These are phyloP conservation scores for Wallacemonas rigidus DNA, from an alignment of 208 protist genomes.

Conservation along the genomic window DNA sequence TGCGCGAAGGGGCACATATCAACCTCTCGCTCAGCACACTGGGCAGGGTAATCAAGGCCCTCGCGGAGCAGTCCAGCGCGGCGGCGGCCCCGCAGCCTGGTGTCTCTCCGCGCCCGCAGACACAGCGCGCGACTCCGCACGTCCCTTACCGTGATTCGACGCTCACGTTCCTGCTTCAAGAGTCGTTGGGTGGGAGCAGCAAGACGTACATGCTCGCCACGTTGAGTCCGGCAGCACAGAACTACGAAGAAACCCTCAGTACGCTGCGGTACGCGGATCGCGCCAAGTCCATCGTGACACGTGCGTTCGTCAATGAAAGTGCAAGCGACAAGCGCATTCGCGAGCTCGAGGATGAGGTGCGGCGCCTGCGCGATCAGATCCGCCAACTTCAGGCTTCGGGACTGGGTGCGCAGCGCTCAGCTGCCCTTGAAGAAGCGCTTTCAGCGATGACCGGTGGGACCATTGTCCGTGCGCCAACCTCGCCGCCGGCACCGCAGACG, in stretches of 20 bases:
- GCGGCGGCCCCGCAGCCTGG: no score
- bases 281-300: conserved; percentile 89
- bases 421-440: neutral
- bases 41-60: conserved; percentile 90
- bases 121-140: conserved; percentile 24
- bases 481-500: no score
- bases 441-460: neutral
- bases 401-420: neutral
- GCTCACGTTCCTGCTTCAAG: conserved; percentile 88
- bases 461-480: no score
- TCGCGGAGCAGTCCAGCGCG: conserved; percentile 54
- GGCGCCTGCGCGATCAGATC: conserved; percentile 65
- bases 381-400: conserved; percentile 32
- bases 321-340: conserved; percentile 85
- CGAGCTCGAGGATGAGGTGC: conserved; percentile 84
- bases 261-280: conserved; percentile 93
- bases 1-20: conserved; percentile 89
- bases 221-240: conserved; percentile 66
- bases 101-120: no score
- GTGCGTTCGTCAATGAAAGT: conserved; percentile 88
- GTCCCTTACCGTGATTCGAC: conserved; percentile 88
- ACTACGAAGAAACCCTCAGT: conserved; percentile 89
- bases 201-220: conserved; percentile 93
- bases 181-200: conserved; percentile 91
- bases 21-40: conserved; percentile 91